phyloP scores from a whole-genome alignment of 176 grass and related monocot species.

The Pontederia paniculata region DNA sequence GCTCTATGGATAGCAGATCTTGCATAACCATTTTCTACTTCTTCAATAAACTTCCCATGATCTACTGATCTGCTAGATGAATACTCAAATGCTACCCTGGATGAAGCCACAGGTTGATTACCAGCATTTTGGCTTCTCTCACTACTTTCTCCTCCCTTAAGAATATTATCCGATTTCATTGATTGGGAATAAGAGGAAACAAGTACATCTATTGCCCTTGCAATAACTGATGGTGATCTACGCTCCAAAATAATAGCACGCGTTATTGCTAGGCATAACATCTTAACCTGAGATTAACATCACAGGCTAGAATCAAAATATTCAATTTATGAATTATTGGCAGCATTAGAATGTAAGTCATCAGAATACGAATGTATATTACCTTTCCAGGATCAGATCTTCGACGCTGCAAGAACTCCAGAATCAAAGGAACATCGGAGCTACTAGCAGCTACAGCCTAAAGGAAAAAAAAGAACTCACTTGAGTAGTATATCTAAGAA shows the following conservation, averaged over 20 bases:
- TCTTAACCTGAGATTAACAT: constrained; percentile 59
- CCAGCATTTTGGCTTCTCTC: constrained; percentile 42
- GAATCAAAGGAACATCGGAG: constrained; percentile 71
- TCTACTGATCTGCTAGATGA: constrained; percentile 12
- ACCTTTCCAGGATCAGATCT: constrained; percentile 57
- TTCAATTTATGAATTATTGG: neutral
- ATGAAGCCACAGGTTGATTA: constrained; percentile 21
- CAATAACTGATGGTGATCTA: constrained; percentile 44
- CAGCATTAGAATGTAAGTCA: neutral
- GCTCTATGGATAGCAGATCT: constrained; percentile 22
- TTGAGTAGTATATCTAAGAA: constrained; percentile 5
- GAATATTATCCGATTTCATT: constrained; percentile 37
- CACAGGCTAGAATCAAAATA: neutral
- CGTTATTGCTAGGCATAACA: constrained; percentile 55
- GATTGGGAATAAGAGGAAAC: constrained; percentile 71
- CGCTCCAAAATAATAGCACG: constrained; percentile 73
- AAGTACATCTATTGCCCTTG: constrained; percentile 73
- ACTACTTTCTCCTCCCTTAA: constrained; percentile 34
- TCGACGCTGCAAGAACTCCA: constrained; percentile 87
- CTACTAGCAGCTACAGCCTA: constrained; percentile 91
- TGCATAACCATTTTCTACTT: constrained; percentile 20
- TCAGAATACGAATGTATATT: constrained; percentile 20
- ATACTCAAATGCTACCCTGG: constrained; percentile 23
- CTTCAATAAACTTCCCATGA: constrained; percentile 23
- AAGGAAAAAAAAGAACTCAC: neutral